Conservation (phyloP, 2,329 filamentous ascomycete genomes). For the Penicillium sp. region DNA sequence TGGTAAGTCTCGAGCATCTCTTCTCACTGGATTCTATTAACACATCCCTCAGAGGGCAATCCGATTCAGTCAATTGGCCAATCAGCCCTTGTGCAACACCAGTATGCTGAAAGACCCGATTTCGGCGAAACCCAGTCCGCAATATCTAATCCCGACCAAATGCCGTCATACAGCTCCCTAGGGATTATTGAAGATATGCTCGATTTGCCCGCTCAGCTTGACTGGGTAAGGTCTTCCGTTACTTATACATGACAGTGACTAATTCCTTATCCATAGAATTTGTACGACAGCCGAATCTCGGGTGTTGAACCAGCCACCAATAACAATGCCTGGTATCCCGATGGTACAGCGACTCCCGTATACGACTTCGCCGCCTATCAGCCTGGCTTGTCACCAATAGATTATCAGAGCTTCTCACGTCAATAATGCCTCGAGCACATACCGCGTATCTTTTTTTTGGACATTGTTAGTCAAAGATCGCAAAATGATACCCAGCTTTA, state of each 20-base stretch:
- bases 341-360: neutral
- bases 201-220: constrained; percentile 30
- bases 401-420: neutral
- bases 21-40: neutral
- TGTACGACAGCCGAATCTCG: constrained; percentile 22
- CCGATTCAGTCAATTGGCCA: neutral
- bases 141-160: constrained; percentile 2
- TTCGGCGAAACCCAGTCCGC: neutral
- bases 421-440: neutral
- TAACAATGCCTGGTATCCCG: constrained; percentile 15
- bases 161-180: constrained; percentile 16
- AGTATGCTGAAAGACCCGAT: neutral
- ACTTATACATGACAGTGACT: neutral
- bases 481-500: neutral
- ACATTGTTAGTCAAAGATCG: neutral
- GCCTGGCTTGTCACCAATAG: neutral
- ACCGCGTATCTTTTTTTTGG: neutral
- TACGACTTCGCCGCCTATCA: constrained; percentile 4
- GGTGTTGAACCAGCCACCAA: constrained; percentile 11
- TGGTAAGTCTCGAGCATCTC: neutral
- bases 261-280: constrained; percentile 11
- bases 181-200: constrained; percentile 38
- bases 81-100: constrained; percentile 5
- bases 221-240: constrained; percentile 31
- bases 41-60: constrained; percentile 1